phyloP scores from a whole-genome alignment of 441 rosid genomes.

The Arabidopsis lyrata region DNA sequence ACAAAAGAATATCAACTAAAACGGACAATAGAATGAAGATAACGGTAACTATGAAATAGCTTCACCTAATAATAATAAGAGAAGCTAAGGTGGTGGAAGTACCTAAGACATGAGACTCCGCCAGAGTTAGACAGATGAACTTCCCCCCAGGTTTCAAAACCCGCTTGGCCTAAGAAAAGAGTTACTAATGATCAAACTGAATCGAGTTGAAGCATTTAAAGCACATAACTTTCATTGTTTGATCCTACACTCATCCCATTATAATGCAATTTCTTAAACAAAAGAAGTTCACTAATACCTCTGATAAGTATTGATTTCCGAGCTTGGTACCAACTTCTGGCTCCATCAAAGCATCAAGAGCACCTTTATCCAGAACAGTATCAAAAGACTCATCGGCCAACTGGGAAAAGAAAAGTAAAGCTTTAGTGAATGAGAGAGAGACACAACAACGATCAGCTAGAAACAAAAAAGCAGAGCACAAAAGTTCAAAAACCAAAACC shows the following conservation, averaged over 20 bases:
- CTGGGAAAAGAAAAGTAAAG: slow-evolving; percentile 45
- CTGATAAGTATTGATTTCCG: slow-evolving; percentile 77
- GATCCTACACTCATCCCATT: slow-evolving; percentile 9
- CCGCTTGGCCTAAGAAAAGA: slow-evolving; percentile 73
- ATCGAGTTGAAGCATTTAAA: not conserved
- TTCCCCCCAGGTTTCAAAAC: slow-evolving; percentile 74
- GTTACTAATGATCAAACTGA: slow-evolving; percentile 12
- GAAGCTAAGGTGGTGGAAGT: not conserved
- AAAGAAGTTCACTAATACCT: slow-evolving; percentile 54
- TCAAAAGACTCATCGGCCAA: slow-evolving; percentile 65
- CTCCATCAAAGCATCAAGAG: slow-evolving; percentile 98
- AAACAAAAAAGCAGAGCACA: slow-evolving; percentile 34
- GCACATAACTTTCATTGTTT: slow-evolving; percentile 19
- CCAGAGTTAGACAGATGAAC: slow-evolving; percentile 84
- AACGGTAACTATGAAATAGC: not conserved
- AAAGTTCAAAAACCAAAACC: slow-evolving; percentile 48
- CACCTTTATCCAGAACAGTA: slow-evolving; percentile 92
- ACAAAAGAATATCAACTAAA: slow-evolving; percentile 6
- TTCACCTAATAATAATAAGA: not conserved
- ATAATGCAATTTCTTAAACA: not conserved
- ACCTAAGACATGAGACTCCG: slow-evolving; percentile 95
- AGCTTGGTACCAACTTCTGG: slow-evolving; percentile 78
- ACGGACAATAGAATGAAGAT: not conserved
- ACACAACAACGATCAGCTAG: too few relatives aligned
- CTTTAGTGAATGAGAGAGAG: not conserved